phyloP scores from a whole-genome alignment of 495 filamentous ascomycete genomes.

The Daldinia concentrica region DNA sequence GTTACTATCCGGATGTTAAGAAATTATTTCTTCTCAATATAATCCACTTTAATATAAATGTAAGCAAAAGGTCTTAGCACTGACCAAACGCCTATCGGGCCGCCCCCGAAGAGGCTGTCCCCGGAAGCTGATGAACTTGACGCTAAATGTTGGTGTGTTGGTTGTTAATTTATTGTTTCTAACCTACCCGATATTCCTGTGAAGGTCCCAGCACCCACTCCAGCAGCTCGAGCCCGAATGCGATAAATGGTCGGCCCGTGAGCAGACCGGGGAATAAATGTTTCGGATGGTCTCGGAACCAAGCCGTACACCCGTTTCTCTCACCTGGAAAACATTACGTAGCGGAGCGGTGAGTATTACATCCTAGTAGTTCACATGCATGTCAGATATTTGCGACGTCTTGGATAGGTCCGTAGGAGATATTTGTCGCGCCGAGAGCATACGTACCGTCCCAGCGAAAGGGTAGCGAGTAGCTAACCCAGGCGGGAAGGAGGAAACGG shows the following conservation, averaged over 20 bases:
- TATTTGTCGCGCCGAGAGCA: neutral
- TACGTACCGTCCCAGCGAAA: neutral
- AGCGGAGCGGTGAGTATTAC: neutral
- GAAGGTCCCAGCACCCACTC: neutral
- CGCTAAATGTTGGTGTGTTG: neutral
- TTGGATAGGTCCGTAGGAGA: neutral
- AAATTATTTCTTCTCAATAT: neutral
- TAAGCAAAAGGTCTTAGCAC: neutral
- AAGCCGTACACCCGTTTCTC: neutral
- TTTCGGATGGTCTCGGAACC: constrained; percentile 2
- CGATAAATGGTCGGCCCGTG: neutral
- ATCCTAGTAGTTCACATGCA: neutral
- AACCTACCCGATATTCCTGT: neutral
- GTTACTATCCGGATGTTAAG: neutral
- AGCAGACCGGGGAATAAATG: neutral
- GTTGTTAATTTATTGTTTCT: neutral
- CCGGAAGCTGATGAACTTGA: neutral
- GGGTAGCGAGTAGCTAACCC: neutral
- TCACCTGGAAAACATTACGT: neutral
- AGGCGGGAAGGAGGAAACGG: neutral
- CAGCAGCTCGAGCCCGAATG: neutral
- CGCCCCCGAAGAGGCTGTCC: neutral
- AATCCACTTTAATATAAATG: neutral
- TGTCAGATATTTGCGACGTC: constrained; percentile 2
- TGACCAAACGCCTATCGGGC: neutral